Evolutionary conservation across 805 yeast genomes (phyloP), one percentile per base, ranked within the genome.

Genomic region (Yarrowia keelungensis): DNA sequence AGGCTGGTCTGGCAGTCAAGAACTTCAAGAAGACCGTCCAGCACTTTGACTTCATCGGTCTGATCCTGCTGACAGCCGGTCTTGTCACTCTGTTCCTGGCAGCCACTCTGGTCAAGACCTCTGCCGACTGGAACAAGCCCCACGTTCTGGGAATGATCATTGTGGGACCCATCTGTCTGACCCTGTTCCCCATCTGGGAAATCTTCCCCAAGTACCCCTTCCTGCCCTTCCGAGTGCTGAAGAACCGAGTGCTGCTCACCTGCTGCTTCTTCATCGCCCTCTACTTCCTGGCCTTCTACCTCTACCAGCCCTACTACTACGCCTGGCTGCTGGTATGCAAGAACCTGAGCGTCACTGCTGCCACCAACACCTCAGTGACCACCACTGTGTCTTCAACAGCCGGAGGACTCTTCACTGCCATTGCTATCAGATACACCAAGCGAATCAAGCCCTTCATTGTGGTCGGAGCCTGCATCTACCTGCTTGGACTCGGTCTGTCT

Each of bases 61-160:
- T 87, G 43, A 73, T 87, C 19, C 76, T 88, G 22, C 75, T 89
- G 72, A 81, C 85, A 66, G 83, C 84, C 35, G 81, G 83, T 1
- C 79, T 90, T 26, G 92, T 91, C 50, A 84, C 89, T 72, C 80
- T 90, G 54, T 80, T 90, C 70, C 87, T 86, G 26, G 95, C 96
- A 26, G 81, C 90, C 72, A 89, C 95, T 12, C 77, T 90, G 39
- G 93, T 93, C 71, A 92, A 92, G 71, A 75, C 78, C 43, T 56
- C 74, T 1, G 71, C 79, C 2, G 80, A 81, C 65, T 90, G 96
- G 96, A 74, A 79, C 67, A 79, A 81, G 69, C 91, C 86, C 16
- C 80, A 85, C 54, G 82, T 88, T 72, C 86, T 90, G 72, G 94
- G 83, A 8, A 92, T 93, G 2, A 78, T 89, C 64, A 90, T 88